Evolutionary conservation across 805 yeast species (phyloP), one percentile per base, ranked within the genome.

Genomic region (Spathaspora girioi): DNA sequence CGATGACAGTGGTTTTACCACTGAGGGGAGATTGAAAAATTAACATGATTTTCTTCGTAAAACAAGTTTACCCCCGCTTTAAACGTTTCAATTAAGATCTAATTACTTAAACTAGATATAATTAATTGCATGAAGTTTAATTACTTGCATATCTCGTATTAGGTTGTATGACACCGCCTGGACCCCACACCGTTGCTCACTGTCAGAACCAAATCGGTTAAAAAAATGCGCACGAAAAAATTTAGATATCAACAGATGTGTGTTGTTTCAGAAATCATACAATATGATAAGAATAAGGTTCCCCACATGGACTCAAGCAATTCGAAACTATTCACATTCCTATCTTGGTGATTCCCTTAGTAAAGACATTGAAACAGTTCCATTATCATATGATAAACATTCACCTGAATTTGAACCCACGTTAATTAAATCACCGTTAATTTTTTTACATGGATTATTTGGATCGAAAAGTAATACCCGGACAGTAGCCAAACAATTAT

Each of bases 361-460:
- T 5, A 54, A 50, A 20, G 64, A 73, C 4, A 73, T 82, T 23
- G 76, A 75, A 35, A 73, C 87, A 0, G 89, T 86, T 2, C 66
- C 71, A 27, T 69, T 87, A 45, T 72, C 70, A 2, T 87, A 63
- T 59, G 91, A 87, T 50, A 68, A 75, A 45, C 75, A 75, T 60
- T 58, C 59, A 17, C 71, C 73, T 5, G 58, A 56, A 32, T 41
- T 44, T 2, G 64, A 50, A 7, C 56, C 69, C 12, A 19, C 53
- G 11, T 27, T 49, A 7, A 46, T 46, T n/a, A 64, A 69, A 56
- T 70, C 84, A 1, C 96, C 97, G 1, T 72, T 93, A 11, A 69
- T 94, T 29, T 81, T 93, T 26, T 67, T 92, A 41, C 99, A 93
- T 65, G 99, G 98, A 0, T 69, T 93, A 10, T 89, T 94, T 67